These are phyloP conservation scores for Sphagnum contortum DNA, from an alignment of 225 moss, liverwort and hornwort species.

Conservation along the genomic window DNA sequence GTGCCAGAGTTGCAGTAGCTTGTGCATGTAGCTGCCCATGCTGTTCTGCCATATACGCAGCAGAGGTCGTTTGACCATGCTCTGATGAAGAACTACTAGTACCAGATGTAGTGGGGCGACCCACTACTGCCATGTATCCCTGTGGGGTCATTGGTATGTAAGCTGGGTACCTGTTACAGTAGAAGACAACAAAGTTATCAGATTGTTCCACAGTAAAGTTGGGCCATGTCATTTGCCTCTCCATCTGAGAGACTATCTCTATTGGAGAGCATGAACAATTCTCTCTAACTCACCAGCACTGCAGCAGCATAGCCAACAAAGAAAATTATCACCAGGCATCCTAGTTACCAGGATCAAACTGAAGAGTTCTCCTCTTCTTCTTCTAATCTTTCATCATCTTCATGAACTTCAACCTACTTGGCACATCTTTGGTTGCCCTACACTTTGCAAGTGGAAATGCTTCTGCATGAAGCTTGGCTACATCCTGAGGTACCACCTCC, in stretches of 20 bases:
- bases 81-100: conserved; percentile 19
- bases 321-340: too few species aligned
- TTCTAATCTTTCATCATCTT: too few species aligned
- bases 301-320: not conserved
- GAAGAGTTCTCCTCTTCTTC: too few species aligned
- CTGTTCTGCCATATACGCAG: not conserved
- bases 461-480: too few species aligned
- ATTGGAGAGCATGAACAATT: not conserved
- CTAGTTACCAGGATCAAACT: too few species aligned
- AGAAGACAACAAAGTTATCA: too few species aligned
- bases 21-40: conserved; percentile 8
- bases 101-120: conserved; percentile 26
- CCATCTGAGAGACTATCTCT: not conserved
- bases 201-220: too few species aligned
- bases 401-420: too few species aligned
- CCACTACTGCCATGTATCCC: conserved; percentile 47
- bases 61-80: conserved; percentile 24
- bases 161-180: conserved; percentile 63
- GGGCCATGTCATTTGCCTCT: too few species aligned
- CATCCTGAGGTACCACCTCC: too few species aligned
- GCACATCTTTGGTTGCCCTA: too few species aligned
- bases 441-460: too few species aligned
- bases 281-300: not conserved
- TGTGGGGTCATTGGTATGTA: conserved; percentile 76
- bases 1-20: conserved; percentile 3